A percentile compares a stretch with the other conserved stretches of the same genome.
Evolutionary conservation across 768 basidiomycete genomes (phyloP).

Genomic region (Auricularia sp.): DNA sequence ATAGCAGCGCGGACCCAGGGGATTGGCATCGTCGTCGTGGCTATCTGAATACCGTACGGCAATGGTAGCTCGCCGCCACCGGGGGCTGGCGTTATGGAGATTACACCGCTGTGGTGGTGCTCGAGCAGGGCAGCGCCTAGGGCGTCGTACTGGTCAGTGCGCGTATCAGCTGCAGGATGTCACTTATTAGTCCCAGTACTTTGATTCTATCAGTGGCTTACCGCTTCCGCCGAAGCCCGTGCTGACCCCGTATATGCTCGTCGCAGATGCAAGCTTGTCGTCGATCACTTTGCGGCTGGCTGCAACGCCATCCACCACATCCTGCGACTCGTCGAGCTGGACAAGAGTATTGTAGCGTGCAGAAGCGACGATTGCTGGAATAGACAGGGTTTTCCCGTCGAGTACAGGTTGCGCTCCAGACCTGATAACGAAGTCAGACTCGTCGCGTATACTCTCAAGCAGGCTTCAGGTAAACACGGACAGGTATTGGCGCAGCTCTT

Average conservation of each 20-base stretch:
- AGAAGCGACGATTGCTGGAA: slow-evolving; percentile 68
- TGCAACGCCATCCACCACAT: slow-evolving; percentile 41
- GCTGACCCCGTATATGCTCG: slow-evolving; percentile 75
- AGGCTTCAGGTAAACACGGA: neutral
- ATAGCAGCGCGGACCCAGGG: slow-evolving; percentile 85
- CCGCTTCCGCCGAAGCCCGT: slow-evolving; percentile 85
- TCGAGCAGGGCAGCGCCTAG: slow-evolving; percentile 73
- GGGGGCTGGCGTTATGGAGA: slow-evolving; percentile 44
- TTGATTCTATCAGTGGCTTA: slow-evolving; percentile 11
- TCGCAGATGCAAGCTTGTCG: slow-evolving; percentile 53
- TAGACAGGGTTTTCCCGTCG: slow-evolving; percentile 60
- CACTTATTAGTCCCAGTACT: neutral
- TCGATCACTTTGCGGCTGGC: slow-evolving; percentile 54
- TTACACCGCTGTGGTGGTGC: slow-evolving; percentile 68
- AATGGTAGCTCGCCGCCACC: slow-evolving; percentile 25
- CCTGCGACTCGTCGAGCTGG: slow-evolving; percentile 37
- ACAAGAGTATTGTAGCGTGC: slow-evolving; percentile 51
- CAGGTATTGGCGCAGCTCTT: neutral
- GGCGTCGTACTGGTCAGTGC: slow-evolving; percentile 60
- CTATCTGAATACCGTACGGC: slow-evolving; percentile 60
- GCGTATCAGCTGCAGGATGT: slow-evolving; percentile 53
- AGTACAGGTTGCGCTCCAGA: slow-evolving; percentile 53
- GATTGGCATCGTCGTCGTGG: slow-evolving; percentile 68
- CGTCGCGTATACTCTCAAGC: neutral
- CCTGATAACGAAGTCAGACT: slow-evolving; percentile 24